Evolutionary conservation across 2,329 filamentous ascomycete genomes (phyloP).

Genomic region (Aureobasidium sp.): DNA sequence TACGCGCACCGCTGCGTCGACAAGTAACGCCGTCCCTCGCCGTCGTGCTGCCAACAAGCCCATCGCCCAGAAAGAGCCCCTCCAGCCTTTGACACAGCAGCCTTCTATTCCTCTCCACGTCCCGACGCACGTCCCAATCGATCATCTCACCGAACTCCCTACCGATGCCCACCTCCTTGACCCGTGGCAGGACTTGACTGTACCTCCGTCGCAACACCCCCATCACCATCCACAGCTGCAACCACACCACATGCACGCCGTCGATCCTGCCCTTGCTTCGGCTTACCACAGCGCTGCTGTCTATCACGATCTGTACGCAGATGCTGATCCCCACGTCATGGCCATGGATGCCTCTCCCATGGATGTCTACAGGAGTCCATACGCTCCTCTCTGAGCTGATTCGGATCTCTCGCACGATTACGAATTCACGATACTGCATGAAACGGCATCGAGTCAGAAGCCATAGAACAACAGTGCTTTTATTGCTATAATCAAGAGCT

Average conservation of each 20-base stretch:
- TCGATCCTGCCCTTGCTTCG: conserved; percentile 7
- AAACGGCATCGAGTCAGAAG: background rate
- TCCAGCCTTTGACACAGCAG: background rate
- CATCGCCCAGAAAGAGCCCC: background rate
- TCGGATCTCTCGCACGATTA: background rate
- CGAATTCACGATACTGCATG: background rate
- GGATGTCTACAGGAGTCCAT: conserved; percentile 9
- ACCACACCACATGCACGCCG: conserved; percentile 1
- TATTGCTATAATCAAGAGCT: background rate
- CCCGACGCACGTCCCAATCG: background rate
- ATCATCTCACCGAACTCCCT: background rate
- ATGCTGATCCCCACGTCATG: background rate
- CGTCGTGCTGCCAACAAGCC: background rate
- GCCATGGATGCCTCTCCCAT: background rate
- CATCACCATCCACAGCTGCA: background rate
- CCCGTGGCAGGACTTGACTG: conserved; percentile 5
- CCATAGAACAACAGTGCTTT: background rate
- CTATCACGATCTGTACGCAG: conserved; percentile 4
- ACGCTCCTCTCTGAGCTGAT: conserved; percentile 3
- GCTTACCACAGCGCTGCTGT: background rate
- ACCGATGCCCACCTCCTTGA: conserved; percentile 2
- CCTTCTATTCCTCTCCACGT: background rate
- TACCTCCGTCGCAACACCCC: background rate
- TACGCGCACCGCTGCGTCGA: background rate
- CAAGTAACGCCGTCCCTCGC: background rate